Evolutionary conservation across 1,284 basidiomycete genomes (phyloP), one percentile per base, ranked within the genome.

Genomic region (Puccinia novopanici): DNA sequence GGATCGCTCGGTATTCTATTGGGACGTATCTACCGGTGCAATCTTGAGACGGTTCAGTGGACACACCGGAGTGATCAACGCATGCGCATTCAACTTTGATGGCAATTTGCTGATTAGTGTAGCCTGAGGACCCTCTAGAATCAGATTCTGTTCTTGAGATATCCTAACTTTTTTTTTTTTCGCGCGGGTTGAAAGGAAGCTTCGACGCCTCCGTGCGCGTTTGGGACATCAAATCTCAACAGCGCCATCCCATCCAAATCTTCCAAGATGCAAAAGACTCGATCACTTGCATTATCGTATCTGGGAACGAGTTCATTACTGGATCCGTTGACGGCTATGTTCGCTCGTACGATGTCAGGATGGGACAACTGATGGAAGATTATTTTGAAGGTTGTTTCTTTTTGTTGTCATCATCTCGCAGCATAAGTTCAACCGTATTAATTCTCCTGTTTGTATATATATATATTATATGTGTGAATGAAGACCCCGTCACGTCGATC

Each of bases 291-390:
- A 86, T 99, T n/a, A 82, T 81, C 86, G 91, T 87, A 86, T 92
- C 82, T 88, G 89, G 37, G 84, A 89, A 54, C 89, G 90, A 22
- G 89, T 89, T 98, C 82, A 88, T 92, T 61, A 89, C 93, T 0
- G 93, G 93, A 0, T 94, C 92, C 0, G 91, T 96, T 1, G 97
- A 99, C 83, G 96, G 97, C 0, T 89, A 92, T 83, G 90, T 98
- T 48, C 90, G 97, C 30, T 92, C 92, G 0, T 98, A 98, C 86
- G 97, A 99, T 86, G 87, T 99, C 45, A 91, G 96, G 67, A 93
- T 92, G 87, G 97, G 97, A 30, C 90, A 95, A 85, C 87, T 98
- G 40, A 90, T 91, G 4, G 89, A 91, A 68, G 97, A 99, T 86
- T 94, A 91, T 83, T 89, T 99, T 81, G 94, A 95, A 13, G 89